A percentile compares a stretch with the other conserved stretches of the same genome.
These are phyloP conservation scores for Arachnomyces sp. DNA, from an alignment of 2,329 filamentous ascomycete species.

Conservation along the genomic window DNA sequence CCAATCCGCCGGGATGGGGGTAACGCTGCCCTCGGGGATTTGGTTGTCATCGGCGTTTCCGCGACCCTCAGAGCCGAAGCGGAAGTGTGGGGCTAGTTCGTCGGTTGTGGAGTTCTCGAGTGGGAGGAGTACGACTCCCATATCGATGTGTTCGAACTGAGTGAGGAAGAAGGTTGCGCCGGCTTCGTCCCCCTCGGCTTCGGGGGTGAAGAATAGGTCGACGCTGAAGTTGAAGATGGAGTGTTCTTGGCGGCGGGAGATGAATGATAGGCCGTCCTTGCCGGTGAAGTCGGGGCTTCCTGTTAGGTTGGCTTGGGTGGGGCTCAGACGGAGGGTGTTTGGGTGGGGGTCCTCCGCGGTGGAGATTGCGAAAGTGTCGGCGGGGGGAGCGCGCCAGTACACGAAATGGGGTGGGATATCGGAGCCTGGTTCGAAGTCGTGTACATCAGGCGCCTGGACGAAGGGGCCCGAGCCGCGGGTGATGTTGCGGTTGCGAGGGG, in stretches of 20 bases:
- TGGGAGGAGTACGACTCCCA: neutral
- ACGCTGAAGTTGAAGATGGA: neutral
- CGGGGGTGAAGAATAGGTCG: neutral
- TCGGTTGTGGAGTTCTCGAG: neutral
- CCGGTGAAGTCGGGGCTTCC: slow-evolving; percentile 32
- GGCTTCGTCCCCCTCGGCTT: neutral
- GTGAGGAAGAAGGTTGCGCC: slow-evolving; percentile 1
- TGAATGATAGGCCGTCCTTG: neutral
- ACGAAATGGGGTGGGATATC: slow-evolving; percentile 47
- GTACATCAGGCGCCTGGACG: slow-evolving; percentile 35
- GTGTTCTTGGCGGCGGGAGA: neutral
- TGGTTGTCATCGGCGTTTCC: neutral
- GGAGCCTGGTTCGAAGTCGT: slow-evolving; percentile 40
- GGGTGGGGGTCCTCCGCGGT: slow-evolving; percentile 27
- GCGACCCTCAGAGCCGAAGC: neutral
- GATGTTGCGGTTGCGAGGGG: neutral
- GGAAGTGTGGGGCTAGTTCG: neutral
- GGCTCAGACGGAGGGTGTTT: slow-evolving; percentile 39
- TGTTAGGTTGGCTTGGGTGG: slow-evolving; percentile 47
- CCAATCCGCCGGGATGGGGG: neutral
- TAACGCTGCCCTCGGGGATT: neutral
- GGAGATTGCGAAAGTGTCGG: slow-evolving; percentile 40
- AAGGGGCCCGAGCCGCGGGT: slow-evolving; percentile 27
- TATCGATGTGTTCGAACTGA: neutral
- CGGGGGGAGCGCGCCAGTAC: slow-evolving; percentile 46